Evolutionary conservation across 2,329 filamentous ascomycete species (phyloP), one percentile per base, ranked within the genome.

Genomic region (Fusarium chlamydosporum): DNA sequence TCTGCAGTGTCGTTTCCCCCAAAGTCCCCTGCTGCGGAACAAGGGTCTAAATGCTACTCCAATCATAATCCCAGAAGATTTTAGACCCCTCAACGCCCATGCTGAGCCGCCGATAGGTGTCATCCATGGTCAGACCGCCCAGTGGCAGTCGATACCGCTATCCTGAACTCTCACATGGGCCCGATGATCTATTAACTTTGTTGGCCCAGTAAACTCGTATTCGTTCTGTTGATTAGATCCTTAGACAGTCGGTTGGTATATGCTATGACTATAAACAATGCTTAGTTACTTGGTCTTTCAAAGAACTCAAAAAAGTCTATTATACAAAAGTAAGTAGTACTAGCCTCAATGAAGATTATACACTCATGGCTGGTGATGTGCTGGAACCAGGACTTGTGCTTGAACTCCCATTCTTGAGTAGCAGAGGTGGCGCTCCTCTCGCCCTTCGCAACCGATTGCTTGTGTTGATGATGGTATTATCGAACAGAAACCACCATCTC

Each of bases 401-500:
- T 15, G 48, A 10, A 43, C 50, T 51, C 15, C 64, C 37, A 26
- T 55, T 52, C 45, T 67, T 73, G 27, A 73, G 47, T 41, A 62
- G 35, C 54, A 81, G 67, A 26, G 73, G 72, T 7, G 76, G 68
- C 7, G 82, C 80, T 1, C 86, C 86, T 55, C 85, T 80, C 54
- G 81, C 71, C 53, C 70, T 78, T 64, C 86, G 79, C 80, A 82
- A 81, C 51, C 79, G 76, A 74, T 89, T 88, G 71, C 85, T 86
- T 53, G 80, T 81, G 43, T 83, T 81, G n/a, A 89, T 75, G 16
- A 88, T 81, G 12, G 79, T 78, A 10, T 79, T 74, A 70, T 89
- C 86, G 72, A 89, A 85, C 35, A 86, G 75, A 76, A 87, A 89
- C 86, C 86, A 89, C 87, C 87, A 89, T 40, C 82, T 80, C 74